Percentiles rank a stretch among this genome's conserved stretches.
Conservation (phyloP, 139 green algal genomes). For the Pleodorina starrii region DNA sequence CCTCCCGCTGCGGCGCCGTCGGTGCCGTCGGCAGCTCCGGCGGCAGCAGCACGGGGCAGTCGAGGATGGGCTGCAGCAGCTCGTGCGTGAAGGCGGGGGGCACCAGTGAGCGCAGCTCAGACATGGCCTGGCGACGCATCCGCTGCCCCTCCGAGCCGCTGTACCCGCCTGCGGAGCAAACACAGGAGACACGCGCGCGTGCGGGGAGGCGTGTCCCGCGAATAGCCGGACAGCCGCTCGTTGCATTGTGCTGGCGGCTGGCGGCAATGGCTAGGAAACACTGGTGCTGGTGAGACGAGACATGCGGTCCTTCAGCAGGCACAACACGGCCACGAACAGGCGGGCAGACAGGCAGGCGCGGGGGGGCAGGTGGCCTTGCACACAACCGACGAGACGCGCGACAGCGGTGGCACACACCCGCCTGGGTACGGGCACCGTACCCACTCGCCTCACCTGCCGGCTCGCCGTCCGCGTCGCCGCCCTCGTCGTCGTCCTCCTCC, state of each 20-base stretch:
- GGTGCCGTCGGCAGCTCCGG: slow-evolving; percentile 40
- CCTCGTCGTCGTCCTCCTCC: slow-evolving; percentile 34
- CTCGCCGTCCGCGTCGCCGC: background rate
- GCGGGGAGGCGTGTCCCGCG: no score
- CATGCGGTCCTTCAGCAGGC: no score
- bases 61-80: slow-evolving; percentile 66
- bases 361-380: no score
- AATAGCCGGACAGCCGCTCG: no score
- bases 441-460: background rate
- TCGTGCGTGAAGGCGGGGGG: slow-evolving; percentile 52
- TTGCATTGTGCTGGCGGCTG: no score
- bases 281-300: no score
- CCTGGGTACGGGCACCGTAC: no score
- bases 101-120: slow-evolving; percentile 66
- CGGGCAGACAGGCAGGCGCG: no score
- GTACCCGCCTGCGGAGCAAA: slow-evolving; percentile 38
- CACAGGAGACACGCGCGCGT: background rate
- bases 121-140: slow-evolving; percentile 57
- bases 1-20: slow-evolving; percentile 49
- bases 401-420: no score
- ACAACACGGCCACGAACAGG: no score
- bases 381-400: no score
- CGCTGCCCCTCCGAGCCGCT: slow-evolving; percentile 54
- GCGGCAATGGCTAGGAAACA: no score
- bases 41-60: slow-evolving; percentile 44